Conservation (phyloP, 768 basidiomycete genomes). For the Amanita polypyramis region DNA sequence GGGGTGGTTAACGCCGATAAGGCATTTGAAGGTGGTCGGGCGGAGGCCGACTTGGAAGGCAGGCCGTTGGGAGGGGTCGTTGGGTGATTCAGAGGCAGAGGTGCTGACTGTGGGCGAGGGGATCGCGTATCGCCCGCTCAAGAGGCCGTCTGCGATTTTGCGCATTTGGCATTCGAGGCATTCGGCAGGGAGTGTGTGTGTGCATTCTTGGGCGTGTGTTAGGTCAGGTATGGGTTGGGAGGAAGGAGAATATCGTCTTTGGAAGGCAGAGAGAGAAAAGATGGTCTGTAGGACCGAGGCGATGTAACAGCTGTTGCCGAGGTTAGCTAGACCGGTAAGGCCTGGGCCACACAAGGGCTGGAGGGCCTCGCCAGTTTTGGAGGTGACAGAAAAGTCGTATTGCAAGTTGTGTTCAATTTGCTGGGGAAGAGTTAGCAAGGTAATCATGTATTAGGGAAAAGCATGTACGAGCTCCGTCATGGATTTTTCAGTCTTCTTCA, state of each 20-base stretch:
- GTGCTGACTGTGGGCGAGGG: conserved; percentile 26
- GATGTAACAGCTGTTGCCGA: conserved; percentile 99
- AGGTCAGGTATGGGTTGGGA: conserved; percentile 48
- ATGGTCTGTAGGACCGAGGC: conserved; percentile 84
- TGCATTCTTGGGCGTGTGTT: conserved; percentile 55
- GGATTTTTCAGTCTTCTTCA: conserved; percentile 90
- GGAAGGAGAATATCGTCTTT: conserved; percentile 48
- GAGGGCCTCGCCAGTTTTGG: conserved; percentile 78
- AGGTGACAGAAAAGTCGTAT: conserved; percentile 88
- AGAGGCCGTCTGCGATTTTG: conserved; percentile 85
- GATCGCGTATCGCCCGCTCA: conserved; percentile 85
- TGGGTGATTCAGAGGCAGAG: background rate
- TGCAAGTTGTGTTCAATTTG: conserved; percentile 96
- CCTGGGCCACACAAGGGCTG: conserved; percentile 85
- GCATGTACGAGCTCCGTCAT: conserved; percentile 83
- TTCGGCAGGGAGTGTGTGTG: conserved; percentile 58
- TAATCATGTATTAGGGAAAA: background rate
- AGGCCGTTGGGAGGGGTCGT: conserved; percentile 20
- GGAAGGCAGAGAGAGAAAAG: conserved; percentile 75
- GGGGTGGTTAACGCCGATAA: conserved; percentile 86
- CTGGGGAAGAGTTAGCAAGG: conserved; percentile 19
- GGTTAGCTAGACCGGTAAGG: conserved; percentile 80
- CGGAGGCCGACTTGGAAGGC: conserved; percentile 79
- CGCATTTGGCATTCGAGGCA: conserved; percentile 95
- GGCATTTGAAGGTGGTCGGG: conserved; percentile 76